Base-by-base conservation (phyloP, 2,329 filamentous ascomycete species). In the Fusarium incarnatum region DNA sequence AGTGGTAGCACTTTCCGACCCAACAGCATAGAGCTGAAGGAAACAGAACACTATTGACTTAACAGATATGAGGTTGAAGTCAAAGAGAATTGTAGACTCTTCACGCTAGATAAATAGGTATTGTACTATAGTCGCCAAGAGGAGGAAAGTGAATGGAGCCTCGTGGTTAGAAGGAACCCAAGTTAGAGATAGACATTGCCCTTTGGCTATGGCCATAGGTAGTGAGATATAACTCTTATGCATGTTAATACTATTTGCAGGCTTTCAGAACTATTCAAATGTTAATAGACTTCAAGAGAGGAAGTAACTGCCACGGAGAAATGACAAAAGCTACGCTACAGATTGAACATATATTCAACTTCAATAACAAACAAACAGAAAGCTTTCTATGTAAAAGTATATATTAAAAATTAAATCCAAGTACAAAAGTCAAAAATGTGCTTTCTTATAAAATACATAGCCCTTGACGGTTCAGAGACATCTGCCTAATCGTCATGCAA, bases 351-450 rank as follows among this genome's bases (percentile, higher is more conserved):
- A n/a, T 11, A 9, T 11, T 7, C 6, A n/a, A 37, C 9, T 37
- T 0, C 6, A 11, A n/a, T 7, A 7, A 6, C 10, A 37, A 37
- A 6, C 3, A n/a, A 37, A 10, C 11, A 7, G 5, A 12, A 5
- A 37, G 4, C 18, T 11, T 37, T 6, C 6, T 18, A 12, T 11
- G 6, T 4, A 11, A 2, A 2, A 6, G 2, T 11, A 18, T 4
- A 11, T 7, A 37, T 2, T 0, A 11, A 5, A 37, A 11, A 11
- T 3, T 11, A n/a, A 7, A 12, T 37, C 11, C 5, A n/a, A 1
- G n/a, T 6, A 37, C 6, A 7, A 16, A n/a, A 11, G 5, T 37
- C 7, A n/a, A 2, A 4, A 11, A 4, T 11, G 9, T n/a, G 9
- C 9, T 6, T n/a, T 7, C 34, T 37, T 5, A 6, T 37, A 6